Evolutionary conservation across 176 grass and related monocot species (phyloP), one percentile per base, ranked within the genome.

Genomic region (Avena sativa): DNA sequence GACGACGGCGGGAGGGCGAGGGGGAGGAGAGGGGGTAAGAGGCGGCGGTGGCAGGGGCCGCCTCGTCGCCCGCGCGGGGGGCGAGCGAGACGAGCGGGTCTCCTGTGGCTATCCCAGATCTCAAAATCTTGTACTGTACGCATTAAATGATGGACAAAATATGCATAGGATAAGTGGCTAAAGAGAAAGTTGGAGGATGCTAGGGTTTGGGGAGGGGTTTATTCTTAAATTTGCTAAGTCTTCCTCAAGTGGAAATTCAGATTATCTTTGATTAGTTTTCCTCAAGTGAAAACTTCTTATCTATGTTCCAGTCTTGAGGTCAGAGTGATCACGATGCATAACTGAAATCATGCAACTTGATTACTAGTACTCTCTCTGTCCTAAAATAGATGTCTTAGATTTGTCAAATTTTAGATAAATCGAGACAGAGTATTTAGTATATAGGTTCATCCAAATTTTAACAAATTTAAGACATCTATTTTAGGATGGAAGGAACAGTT

Each of bases 131-230:
- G 43, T 34, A 62, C 21, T 0, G 38, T 40, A 62, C 21, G 32
- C 73, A 79, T 65, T 73, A 65, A 46, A 50, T 52, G 46, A 2
- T 49, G 32, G 76, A 21, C 83, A 76, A 13, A 38, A 64, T 62
- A 60, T 83, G 46, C 84, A 83, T 43, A 62, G 11, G 43, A 78
- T 78, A 61, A 79, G 64, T 70, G 55, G 46, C 63, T 36, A 46
- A 46, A 19, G 53, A 83, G 34, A 32, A 65, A 82, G 63, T 83
- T 77, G 63, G 51, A 49, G 48, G 78, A 47, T 5, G 32, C 4
- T 28, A 79, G 4, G 30, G 59, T 23, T 8, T 6, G 11, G 2
- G n/a, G 38, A 40, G 25, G 48, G 77, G 3, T 23, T 52, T 5
- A 7, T 5, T 48, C 4, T 20, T 12, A 72, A 64, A 44, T 40